Conservation (phyloP, 2,329 filamentous ascomycete genomes). For the Tolypocladium capitatum region DNA sequence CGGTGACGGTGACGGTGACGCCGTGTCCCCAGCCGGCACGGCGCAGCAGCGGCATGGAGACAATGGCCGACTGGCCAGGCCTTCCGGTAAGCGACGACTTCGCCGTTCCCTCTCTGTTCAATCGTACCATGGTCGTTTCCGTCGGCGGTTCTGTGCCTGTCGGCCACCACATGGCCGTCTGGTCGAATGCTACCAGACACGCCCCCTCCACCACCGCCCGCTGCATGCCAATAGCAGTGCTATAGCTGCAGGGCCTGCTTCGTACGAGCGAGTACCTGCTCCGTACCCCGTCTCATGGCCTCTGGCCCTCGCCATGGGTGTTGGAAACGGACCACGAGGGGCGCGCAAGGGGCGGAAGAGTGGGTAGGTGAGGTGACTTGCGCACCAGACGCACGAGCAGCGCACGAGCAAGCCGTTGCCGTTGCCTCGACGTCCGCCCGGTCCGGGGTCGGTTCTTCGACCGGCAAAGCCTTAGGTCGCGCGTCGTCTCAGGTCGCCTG, state of each 20-base stretch:
- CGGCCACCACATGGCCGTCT: background rate
- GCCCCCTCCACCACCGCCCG: background rate
- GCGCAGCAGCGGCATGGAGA: background rate
- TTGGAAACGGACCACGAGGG: background rate
- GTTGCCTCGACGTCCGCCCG: background rate
- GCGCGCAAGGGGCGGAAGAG: background rate
- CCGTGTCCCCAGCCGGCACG: background rate
- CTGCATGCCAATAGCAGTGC: background rate
- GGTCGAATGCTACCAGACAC: background rate
- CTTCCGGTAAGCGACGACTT: background rate
- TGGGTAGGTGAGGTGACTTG: background rate
- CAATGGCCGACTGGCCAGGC: background rate
- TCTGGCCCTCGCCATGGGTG: background rate
- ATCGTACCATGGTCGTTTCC: background rate
- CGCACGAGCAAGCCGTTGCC: no score
- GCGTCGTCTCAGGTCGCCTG: background rate
- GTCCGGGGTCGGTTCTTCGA: constrained; percentile 1
- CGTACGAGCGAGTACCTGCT: background rate
- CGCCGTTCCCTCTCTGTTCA: background rate
- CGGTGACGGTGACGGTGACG: background rate
- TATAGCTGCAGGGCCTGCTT: background rate
- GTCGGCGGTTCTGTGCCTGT: background rate
- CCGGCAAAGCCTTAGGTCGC: background rate
- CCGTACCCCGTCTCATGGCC: background rate
- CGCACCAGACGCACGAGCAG: no score